phyloP scores from a whole-genome alignment of 345 rosid genomes.

The Hypericum androsaemum region DNA sequence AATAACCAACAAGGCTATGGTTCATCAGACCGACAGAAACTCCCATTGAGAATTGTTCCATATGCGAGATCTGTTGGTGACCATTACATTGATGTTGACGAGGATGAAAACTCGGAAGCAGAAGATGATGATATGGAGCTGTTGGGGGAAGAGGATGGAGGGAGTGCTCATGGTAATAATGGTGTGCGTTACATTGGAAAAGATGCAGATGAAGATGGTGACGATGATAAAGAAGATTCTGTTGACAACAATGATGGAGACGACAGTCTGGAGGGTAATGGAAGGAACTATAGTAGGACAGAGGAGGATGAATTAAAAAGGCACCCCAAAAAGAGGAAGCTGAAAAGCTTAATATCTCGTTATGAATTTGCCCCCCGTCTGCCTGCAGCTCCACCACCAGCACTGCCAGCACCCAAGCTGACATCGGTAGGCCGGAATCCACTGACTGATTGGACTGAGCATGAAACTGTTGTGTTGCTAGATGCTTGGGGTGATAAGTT shows the following conservation, averaged over 20 bases:
- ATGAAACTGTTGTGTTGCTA: slow-evolving; percentile 66
- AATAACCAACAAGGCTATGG: slow-evolving; percentile 33
- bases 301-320: slow-evolving; percentile 34
- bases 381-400: slow-evolving; percentile 24
- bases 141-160: slow-evolving; percentile 33
- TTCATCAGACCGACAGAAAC: slow-evolving; percentile 47
- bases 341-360: slow-evolving; percentile 55
- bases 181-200: slow-evolving; percentile 27
- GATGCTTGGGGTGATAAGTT: slow-evolving; percentile 93
- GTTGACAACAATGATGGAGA: slow-evolving; percentile 27
- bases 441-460: slow-evolving; percentile 81
- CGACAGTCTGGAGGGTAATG: slow-evolving; percentile 22
- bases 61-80: slow-evolving; percentile 23
- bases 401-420: slow-evolving; percentile 25
- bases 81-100: slow-evolving; percentile 32
- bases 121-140: slow-evolving; percentile 19
- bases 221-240: slow-evolving; percentile 12
- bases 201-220: slow-evolving; percentile 28
- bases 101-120: slow-evolving; percentile 24
- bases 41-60: slow-evolving; percentile 30
- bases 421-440: slow-evolving; percentile 53
- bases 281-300: slow-evolving; percentile 15
- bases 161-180: slow-evolving; percentile 26
- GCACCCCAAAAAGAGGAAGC: slow-evolving; percentile 65
- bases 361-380: slow-evolving; percentile 83